These are phyloP conservation scores for Larix sibirica DNA, from an alignment of 83 land plant genomes.

Conservation along the genomic window DNA sequence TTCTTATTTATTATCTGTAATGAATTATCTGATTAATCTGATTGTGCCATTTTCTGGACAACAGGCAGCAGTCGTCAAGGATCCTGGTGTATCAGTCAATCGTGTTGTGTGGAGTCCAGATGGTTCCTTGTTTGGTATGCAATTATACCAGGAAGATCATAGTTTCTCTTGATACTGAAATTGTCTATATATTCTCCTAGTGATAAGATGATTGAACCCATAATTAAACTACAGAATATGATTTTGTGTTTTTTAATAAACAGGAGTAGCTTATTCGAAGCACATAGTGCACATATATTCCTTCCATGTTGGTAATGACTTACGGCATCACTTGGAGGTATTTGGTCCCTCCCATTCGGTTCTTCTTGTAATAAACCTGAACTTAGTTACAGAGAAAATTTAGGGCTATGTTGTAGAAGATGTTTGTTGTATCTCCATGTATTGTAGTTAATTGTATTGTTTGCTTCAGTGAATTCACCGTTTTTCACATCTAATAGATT, in stretches of 20 bases:
- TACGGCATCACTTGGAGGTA: conserved; percentile 20
- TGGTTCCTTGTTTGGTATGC: conserved; percentile 24
- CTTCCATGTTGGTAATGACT: conserved; percentile 13
- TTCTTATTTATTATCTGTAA: too few relatives aligned
- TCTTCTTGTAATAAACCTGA: background rate
- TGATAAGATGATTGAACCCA: background rate
- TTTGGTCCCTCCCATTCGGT: background rate
- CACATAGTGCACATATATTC: conserved; percentile 22
- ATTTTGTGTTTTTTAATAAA: background rate
- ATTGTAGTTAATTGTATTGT: too few relatives aligned
- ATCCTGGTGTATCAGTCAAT: conserved; percentile 22
- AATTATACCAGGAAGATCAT: background rate
- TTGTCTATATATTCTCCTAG: background rate
- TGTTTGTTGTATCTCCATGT: background rate
- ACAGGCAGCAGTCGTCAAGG: conserved; percentile 22
- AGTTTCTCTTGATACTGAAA: background rate
- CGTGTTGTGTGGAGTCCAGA: conserved; percentile 31
- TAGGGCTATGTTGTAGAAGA: background rate
- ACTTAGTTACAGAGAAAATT: background rate
- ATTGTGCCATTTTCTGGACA: too few relatives aligned
- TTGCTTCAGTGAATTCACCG: background rate
- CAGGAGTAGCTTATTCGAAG: conserved; percentile 24
- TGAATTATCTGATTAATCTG: too few relatives aligned
- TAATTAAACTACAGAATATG: background rate
- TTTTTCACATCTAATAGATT: background rate